Base-by-base conservation (phyloP, 768 basidiomycete species). In the Collybiopsis confluens region DNA sequence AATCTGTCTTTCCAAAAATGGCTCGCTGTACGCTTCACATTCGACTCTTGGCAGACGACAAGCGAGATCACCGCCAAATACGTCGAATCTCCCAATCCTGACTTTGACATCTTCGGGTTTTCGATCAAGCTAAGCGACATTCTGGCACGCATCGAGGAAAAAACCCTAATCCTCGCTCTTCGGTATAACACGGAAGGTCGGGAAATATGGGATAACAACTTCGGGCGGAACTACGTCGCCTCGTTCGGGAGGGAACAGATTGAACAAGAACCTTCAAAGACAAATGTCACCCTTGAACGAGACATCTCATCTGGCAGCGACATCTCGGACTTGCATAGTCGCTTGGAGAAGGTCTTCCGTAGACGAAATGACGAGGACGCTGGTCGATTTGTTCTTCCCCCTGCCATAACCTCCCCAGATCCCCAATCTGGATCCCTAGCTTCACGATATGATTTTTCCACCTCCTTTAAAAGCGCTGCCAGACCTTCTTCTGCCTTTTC, bases 31-130 rank as follows among this genome's bases (percentile, higher is more conserved):
- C 83, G 96, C 26, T 98, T 97, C 69, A 98, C 96, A 1, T 80
- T 95, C 61, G 96, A 98, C 65, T 78, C 76, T 60, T 98, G 96
- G 96, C 92, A 93, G 68, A 99, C 96, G 44, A 95, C 92, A 55
- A 90, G 87, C 67, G 96, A 98, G 68, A 90, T 97, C 54, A 81
- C 85, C 0, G 95, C 86, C 23, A 82, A 80, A 46, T 87, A 90
- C 65, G 68, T 71, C 18, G 72, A 75, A 48, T 70, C 75, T 3
- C 57, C 81, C 16, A 76, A 80, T 54, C 65, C 75, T 33, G 57
- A 73, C 20, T 78, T 80, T 65, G 93, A 95, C 64, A 74, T 88
- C 18, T 96, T 96, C 70, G 65, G 73, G 21, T 96, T 95, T 68
- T 70, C 68, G 18, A 84, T 95, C 59, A 77, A 86, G 56, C 71